These are phyloP conservation scores for Dactylis glomerata DNA, from an alignment of 176 grass and related monocot genomes.

Conservation along the genomic window DNA sequence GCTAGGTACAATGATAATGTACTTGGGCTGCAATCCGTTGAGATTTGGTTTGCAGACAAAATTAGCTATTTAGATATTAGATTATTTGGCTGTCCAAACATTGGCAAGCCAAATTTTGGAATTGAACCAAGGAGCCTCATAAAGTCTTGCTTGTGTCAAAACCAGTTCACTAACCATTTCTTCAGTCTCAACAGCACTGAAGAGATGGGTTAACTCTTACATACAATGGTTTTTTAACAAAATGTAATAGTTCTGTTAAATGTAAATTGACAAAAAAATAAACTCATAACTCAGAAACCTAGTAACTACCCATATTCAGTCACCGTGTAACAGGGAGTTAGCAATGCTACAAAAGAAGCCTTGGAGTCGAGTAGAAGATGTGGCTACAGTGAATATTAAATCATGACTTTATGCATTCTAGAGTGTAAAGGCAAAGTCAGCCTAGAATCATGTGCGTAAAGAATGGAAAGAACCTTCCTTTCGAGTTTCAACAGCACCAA, in stretches of 20 bases:
- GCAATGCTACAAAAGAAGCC: neutral
- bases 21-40: neutral
- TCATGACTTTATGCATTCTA: neutral
- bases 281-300: neutral
- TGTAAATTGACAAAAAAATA: neutral
- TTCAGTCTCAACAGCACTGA: neutral
- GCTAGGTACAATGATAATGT: neutral
- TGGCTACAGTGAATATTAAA: neutral
- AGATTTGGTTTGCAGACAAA: neutral
- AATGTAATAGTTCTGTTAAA: neutral
- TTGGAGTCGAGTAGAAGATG: neutral
- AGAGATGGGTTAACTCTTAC: neutral
- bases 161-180: neutral
- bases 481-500: neutral
- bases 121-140: conserved; percentile 2
- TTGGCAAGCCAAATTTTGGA: neutral
- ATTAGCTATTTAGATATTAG: neutral
- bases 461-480: neutral
- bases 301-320: neutral
- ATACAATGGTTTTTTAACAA: neutral
- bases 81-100: neutral
- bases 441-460: neutral
- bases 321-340: neutral
- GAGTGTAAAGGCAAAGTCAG: neutral
- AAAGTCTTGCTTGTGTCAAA: conserved; percentile 2